Base-by-base conservation (phyloP, 1,139 yeast genomes). In the Eremothecium gossypii region DNA sequence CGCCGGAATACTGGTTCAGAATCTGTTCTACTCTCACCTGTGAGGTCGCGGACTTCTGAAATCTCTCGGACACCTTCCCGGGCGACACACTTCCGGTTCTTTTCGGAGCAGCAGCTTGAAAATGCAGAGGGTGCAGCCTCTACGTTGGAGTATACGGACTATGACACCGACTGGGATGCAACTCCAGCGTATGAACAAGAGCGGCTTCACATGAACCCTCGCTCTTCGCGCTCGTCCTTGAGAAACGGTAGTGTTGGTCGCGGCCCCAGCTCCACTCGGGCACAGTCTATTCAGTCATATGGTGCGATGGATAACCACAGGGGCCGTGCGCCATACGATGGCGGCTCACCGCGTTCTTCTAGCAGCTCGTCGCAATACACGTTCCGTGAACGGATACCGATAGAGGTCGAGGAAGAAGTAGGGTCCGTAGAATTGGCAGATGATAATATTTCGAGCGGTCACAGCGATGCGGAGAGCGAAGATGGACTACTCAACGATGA, bases 61-160 rank as follows among this genome's bases (percentile, higher is more conserved):
- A 38, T 37, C 41, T 47, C 59, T 37, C 42, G 64, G 50, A 46
- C 53, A 41, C 49, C 57, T 29, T 57, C 61, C 8, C 62, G 62
- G 30, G 58, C 60, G 35, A 66, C 58, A 13, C 65, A 58, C 54
- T 91, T 91, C 65, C 73, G 77, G 47, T 89, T 87, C 61, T 91
- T 91, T 63, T 77, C 91, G 7, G 70, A 82, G 7, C 86, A 83
- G 46, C 94, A 86, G 53, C 79, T 91, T 38, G 89, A 83, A 54
- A 69, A 71, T 46, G 96, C 97, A 1, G 93, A 83, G 42, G 96
- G 96, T 38, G 68, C 70, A 2, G 76, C 93, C 1, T 83, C 94
- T 1, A 84, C 93, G 1, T 65, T 83, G 51, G 87, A 83, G 43
- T 71, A 71, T 45, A 64, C 73, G 20, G 75, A 70, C 46, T 74